phyloP scores from a whole-genome alignment of 345 rosid genomes.

The Xanthoceras sorbifolium region DNA sequence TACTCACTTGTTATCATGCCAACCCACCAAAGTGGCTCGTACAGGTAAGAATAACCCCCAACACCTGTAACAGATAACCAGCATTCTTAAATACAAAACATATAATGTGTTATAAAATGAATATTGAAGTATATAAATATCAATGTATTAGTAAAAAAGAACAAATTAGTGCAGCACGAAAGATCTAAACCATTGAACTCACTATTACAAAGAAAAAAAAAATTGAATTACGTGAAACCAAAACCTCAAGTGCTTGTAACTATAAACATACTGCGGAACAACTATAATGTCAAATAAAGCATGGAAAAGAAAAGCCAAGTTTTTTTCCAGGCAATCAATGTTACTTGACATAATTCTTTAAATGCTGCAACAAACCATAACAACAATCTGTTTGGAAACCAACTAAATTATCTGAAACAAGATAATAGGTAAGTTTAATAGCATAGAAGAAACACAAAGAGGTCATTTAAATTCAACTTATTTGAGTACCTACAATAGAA shows the following conservation, averaged over 20 bases:
- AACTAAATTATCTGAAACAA: not conserved
- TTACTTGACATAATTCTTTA: not conserved
- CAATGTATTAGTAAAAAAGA: not conserved
- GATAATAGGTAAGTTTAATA: not conserved
- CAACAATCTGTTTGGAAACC: not conserved
- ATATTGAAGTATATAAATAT: not conserved
- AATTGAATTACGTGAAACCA: not conserved
- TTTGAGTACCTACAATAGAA: not conserved
- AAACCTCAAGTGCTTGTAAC: not conserved
- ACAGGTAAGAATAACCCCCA: constrained; percentile 94
- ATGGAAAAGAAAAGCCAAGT: not conserved
- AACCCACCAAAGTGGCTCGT: constrained; percentile 98
- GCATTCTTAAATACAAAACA: not conserved
- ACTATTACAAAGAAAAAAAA: not conserved
- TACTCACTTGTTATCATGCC: constrained; percentile 97
- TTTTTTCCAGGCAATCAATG: not conserved
- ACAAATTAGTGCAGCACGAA: constrained; percentile 1
- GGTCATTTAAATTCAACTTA: not conserved
- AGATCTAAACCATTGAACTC: not conserved
- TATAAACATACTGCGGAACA: not conserved
- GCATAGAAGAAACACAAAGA: not conserved
- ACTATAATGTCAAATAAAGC: not conserved
- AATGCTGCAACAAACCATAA: not conserved
- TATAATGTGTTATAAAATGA: not conserved
- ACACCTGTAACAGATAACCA: constrained; percentile 47